Evolutionary conservation across 768 basidiomycete species (phyloP).

Genomic region (Trametes gibbosa): DNA sequence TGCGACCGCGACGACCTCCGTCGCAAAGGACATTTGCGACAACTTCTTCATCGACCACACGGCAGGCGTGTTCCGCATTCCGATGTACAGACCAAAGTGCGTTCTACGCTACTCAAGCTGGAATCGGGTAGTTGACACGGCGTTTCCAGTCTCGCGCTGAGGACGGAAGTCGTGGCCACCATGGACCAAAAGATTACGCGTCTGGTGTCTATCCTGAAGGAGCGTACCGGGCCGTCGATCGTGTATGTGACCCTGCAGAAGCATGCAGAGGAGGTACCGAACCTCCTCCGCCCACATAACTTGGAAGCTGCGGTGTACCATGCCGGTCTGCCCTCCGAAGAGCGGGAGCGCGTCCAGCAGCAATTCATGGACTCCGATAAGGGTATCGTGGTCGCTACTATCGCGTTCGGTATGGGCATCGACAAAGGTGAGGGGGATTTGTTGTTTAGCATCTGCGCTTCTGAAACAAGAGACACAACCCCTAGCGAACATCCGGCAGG

Average conservation of each 20-base stretch:
- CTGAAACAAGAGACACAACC: too few species aligned
- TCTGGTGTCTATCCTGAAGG: conserved; percentile 36
- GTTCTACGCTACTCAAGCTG: conserved; percentile 1
- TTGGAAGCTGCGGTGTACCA: conserved; percentile 40
- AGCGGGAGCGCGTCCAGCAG: conserved; percentile 36
- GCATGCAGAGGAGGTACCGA: conserved; percentile 39
- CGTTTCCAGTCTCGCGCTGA: conserved; percentile 33
- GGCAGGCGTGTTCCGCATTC: conserved; percentile 41
- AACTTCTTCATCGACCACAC: conserved; percentile 40
- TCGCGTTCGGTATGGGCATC: conserved; percentile 49
- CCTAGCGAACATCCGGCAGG: conserved; percentile 37
- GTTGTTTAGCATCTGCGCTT: too few species aligned
- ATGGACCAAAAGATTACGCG: conserved; percentile 35
- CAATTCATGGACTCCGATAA: conserved; percentile 39
- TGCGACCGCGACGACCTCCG: conserved; percentile 43
- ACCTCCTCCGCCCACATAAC: conserved; percentile 25
- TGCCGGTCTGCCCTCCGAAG: conserved; percentile 38
- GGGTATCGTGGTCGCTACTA: conserved; percentile 43
- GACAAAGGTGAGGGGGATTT: conserved; percentile 32
- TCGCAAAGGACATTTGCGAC: conserved; percentile 44
- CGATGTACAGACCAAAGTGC: conserved; percentile 45
- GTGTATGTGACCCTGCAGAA: conserved; percentile 46
- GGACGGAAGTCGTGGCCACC: conserved; percentile 33
- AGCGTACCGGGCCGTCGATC: conserved; percentile 41
- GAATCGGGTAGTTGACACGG: neutral